Percentiles rank a stretch among this genome's conserved stretches.
phyloP scores from a whole-genome alignment of 78 protist genomes.

The Chrysochromulina parva region DNA sequence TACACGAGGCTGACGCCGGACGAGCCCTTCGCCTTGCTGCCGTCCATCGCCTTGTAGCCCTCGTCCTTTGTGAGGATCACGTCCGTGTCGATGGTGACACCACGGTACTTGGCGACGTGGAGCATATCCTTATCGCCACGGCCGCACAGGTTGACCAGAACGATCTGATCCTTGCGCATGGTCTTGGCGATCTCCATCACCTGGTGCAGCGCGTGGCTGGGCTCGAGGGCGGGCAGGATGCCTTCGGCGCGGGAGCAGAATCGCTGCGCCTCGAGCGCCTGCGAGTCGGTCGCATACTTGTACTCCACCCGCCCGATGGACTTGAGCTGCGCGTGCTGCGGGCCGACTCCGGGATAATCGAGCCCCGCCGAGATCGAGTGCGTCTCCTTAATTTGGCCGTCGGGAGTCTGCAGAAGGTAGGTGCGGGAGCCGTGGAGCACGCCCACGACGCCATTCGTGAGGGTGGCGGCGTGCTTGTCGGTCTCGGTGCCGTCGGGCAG shows the following conservation, averaged over 20 bases:
- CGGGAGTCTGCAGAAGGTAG: constrained; percentile 62
- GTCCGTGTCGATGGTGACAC: constrained; percentile 70
- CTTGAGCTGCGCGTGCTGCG: constrained; percentile 86
- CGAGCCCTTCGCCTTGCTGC: too few species aligned
- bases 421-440: constrained; percentile 88
- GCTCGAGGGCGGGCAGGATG: constrained; percentile 89
- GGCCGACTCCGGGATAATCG: constrained; percentile 79
- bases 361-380: constrained; percentile 75
- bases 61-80: too few species aligned
- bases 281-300: constrained; percentile 44
- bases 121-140: constrained; percentile 28
- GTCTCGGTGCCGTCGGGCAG: neutral
- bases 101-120: neutral
- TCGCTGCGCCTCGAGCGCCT: constrained; percentile 63
- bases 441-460: constrained; percentile 37
- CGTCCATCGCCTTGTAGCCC: too few species aligned
- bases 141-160: constrained; percentile 80
- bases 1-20: too few species aligned
- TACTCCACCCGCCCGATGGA: constrained; percentile 62
- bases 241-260: constrained; percentile 50
- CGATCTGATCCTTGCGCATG: constrained; percentile 47
- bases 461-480: constrained; percentile 69
- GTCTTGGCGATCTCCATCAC: constrained; percentile 64
- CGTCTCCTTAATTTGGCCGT: constrained; percentile 77
- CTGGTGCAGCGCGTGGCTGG: constrained; percentile 79